Base-by-base conservation (phyloP, 768 basidiomycete genomes). In the Pleurotus djamor region DNA sequence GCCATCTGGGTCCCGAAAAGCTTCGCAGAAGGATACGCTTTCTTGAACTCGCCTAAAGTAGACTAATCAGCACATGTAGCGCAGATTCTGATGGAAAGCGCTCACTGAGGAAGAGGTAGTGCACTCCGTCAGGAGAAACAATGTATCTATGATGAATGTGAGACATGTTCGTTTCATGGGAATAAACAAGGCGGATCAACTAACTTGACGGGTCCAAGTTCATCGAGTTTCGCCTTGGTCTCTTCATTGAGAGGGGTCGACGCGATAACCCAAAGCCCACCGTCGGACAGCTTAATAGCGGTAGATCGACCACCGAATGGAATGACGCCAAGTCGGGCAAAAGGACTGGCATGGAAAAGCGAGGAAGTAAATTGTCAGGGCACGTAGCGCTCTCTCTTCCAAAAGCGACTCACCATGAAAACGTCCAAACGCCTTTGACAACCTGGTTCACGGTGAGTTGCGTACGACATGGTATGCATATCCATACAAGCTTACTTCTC, bases 301-400 rank as follows among this genome's bases (percentile, higher is more conserved):
- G 93, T 96, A 5, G 91, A 87, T 48, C 94, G 78, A 16, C 93
- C 92, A 1, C 94, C 94, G 33, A 94, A 74, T 3, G 92, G 91
- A 13, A 92, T 64, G 32, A 92, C 6, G 7, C 85, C 83, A 60
- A 81, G 84, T 45, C 91, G 82, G 10, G 81, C 67, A 67, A 92
- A 92, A 1, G 89, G 87, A 48, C 89, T 89, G 59, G 2, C 52
- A 47, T 59, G 43, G 7, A 37, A 38, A 16, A 17, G 21, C 21
- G 21, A 28, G 21, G 21, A 28, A 28, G 21, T 28, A 28, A 28
- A 28, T 28, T 3, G 21, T 28, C 17, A 2, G 33, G 10, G 17
- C 21, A 57, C 45, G 16, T 14, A 28, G 5, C 21, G 36, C 17
- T 36, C 10, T 4, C 37, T 21, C 45, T 32, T 28, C 12, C 52